Evolutionary conservation across 2,329 filamentous ascomycete species (phyloP), one percentile per base, ranked within the genome.

Genomic region (Xylaria sp.): DNA sequence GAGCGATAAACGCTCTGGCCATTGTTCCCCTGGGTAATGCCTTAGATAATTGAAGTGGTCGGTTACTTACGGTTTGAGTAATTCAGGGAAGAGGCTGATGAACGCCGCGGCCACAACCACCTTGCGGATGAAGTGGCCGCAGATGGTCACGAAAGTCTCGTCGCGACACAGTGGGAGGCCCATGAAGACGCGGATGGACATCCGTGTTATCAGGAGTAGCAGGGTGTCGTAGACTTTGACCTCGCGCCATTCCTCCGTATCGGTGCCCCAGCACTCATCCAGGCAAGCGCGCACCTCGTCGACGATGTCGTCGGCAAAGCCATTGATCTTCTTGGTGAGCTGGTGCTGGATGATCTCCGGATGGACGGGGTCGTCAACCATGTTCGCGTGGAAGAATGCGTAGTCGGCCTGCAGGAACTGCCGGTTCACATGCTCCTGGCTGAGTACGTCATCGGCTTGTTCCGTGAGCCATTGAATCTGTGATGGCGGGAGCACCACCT

Each of bases 401-500:
- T 78, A 74, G 33, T 78, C 73, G 25, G 74, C 68, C 71, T 78
- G 71, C n/a, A 79, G 72, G 65, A 77, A 78, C 59, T 77, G 75
- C 6, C 76, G 72, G 64, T 78, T 79, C 38, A 77, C 74, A 27
- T 73, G 72, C 62, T 73, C 74, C 65, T 79, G 77, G 68, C 73
- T 77, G 20, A 79, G 70, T 15, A 77, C 70, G 20, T 70, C 69
- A 51, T 78, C 76, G 6, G 77, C 73, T 58, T 79, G 76, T 20
- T 73, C 73, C 17, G 77, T 61, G 15, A 79, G 73, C 77, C 77
- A 79, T 17, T 65, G 59, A 22, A 74, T 67, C 56, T 77, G 72
- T 1, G 74, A 75, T 1, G 68, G 68, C 1, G 77, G 77, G 11
- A 78, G 70, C n/a, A 79, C 70, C 33, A 78, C 76, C 61, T 79